Evolutionary conservation across 345 rosid genomes (phyloP).

Genomic region (Rhodomyrtus tomentosa): DNA sequence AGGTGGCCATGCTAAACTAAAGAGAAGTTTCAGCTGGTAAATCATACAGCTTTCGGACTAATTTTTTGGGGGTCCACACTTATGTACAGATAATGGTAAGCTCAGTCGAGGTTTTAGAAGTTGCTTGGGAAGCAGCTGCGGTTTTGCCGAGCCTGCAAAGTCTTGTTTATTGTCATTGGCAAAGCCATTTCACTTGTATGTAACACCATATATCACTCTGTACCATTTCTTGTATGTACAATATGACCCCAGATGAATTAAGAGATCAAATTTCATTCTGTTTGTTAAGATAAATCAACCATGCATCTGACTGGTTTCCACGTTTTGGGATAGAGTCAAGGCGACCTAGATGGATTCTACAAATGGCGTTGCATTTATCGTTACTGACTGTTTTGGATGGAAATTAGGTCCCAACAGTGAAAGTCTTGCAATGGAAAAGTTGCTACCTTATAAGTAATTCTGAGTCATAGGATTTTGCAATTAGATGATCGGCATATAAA

Average conservation of each 20-base stretch:
- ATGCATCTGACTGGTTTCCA: neutral
- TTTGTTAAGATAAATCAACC: neutral
- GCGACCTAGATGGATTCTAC: neutral
- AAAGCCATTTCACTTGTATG: neutral
- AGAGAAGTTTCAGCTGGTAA: neutral
- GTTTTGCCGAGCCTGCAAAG: neutral
- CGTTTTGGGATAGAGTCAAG: neutral
- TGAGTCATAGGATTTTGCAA: slow-evolving; percentile 11
- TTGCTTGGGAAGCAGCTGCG: neutral
- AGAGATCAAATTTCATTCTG: neutral
- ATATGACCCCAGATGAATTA: slow-evolving; percentile 2
- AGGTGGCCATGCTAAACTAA: neutral
- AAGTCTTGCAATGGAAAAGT: neutral
- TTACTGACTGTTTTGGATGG: neutral
- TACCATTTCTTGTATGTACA: slow-evolving; percentile 20
- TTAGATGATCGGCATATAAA: slow-evolving; percentile 7
- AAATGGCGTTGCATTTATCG: neutral
- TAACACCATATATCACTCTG: neutral
- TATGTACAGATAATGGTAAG: slow-evolving; percentile 1
- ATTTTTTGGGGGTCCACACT: neutral
- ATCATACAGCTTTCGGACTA: neutral
- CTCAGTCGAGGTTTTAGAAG: neutral
- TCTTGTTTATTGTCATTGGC: neutral
- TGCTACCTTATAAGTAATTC: neutral
- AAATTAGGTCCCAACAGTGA: neutral